Evolutionary conservation across 352 stramenopile species (phyloP), one percentile per base, ranked within the genome.

Genomic region (Globisporangium alternatum): DNA sequence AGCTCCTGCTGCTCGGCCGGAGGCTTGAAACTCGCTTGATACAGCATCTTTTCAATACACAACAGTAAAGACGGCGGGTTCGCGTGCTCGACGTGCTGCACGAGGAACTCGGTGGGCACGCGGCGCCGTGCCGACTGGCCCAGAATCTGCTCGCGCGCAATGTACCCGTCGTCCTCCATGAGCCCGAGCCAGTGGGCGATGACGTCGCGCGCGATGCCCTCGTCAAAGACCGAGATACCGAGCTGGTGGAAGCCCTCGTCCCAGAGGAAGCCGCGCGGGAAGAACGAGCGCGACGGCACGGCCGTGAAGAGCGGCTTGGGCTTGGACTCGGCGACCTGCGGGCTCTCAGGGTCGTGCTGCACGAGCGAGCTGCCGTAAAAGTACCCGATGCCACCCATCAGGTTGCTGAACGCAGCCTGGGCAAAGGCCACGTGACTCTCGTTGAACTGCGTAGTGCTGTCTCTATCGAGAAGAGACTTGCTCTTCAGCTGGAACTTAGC

Each of bases 211-310:
- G 83, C 83, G 45, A 97, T 81, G 12, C 60, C 62, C 6, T 70
- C 57, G 65, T 98, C 87, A 66, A 95, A 98, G 2, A 76, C 61
- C 3, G 65, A 71, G 44, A 98, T 77, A 3, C 96, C 75, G 17
- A 98, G 72, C 72, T 97, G 87, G 65, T 98, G 94, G 68, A 98
- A 98, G 15, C 94, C 93, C 87, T 98, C 94, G 62, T 98, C 94
- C 94, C 94, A 98, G 1, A 98, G 54, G 53, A 98, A 98, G 0
- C 94, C 94, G 22, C 94, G 78, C 12, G 94, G 94, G 67, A 98
- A 98, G 69, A 98, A 97, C 41, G 89, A 97, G 10, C 94, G 78
- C 21, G 89, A 97, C n/a, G 94, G 94, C 10, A 97, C 84, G 5
- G 81, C 89, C 8, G 94, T 96, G 63, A 96, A 96, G 33, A 98